Evolutionary conservation across 352 stramenopile genomes (phyloP).

Genomic region (Phytopythium mirpurense): DNA sequence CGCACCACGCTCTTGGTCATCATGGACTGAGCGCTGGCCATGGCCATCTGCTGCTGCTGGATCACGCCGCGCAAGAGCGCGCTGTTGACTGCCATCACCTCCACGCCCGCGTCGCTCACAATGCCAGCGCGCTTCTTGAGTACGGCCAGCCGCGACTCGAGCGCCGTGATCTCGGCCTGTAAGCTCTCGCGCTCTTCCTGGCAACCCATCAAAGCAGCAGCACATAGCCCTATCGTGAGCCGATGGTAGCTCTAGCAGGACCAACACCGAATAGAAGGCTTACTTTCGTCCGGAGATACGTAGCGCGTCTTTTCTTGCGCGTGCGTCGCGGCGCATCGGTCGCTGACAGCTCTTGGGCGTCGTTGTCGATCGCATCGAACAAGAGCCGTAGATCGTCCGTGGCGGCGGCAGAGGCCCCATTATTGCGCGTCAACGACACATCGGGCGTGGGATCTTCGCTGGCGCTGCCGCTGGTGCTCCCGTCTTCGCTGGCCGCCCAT

Average conservation of each 20-base stretch:
- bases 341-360: neutral
- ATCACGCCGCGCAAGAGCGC: neutral
- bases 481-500: neutral
- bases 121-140: slow-evolving; percentile 13
- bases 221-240: neutral
- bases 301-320: slow-evolving; percentile 2
- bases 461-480: neutral
- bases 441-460: neutral
- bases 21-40: slow-evolving; percentile 4
- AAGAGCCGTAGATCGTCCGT: neutral
- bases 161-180: slow-evolving; percentile 17
- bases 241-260: neutral
- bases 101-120: neutral
- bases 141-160: slow-evolving; percentile 34
- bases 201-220: neutral
- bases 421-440: neutral
- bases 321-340: neutral
- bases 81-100: neutral
- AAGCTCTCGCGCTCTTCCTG: slow-evolving; percentile 22
- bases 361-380: neutral
- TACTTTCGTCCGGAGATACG: neutral
- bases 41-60: slow-evolving; percentile 4
- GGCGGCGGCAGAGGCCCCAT: neutral
- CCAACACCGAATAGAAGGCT: neutral
- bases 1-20: slow-evolving; percentile 3